Conservation (phyloP, 306 rosid genomes). For the Echinosophora koreensis region DNA sequence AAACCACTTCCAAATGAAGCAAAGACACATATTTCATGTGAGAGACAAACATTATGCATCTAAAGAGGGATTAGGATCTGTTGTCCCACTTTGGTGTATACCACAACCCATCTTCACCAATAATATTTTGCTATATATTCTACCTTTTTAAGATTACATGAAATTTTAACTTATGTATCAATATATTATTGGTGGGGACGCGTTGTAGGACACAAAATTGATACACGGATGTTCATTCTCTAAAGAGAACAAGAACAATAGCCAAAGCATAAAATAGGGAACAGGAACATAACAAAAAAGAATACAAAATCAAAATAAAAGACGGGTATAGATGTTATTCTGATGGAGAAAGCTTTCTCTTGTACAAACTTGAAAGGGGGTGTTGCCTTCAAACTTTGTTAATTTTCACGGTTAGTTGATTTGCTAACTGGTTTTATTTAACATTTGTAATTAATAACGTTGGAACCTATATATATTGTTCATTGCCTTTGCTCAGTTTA, state of each 20-base stretch:
- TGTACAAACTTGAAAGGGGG: constrained; percentile 23
- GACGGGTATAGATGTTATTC: background rate
- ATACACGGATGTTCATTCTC: background rate
- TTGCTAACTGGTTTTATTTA: background rate
- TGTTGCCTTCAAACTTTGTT: constrained; percentile 21
- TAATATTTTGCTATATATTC: too few relatives aligned
- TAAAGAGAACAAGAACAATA: background rate
- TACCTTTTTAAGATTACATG: too few relatives aligned
- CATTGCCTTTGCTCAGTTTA: background rate
- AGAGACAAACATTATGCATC: background rate
- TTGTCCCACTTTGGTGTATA: too few relatives aligned
- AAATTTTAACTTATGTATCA: too few relatives aligned
- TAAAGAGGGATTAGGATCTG: background rate
- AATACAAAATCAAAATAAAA: background rate
- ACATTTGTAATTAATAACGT: background rate
- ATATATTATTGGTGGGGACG: too few relatives aligned
- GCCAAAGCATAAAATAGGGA: background rate
- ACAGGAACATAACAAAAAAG: background rate
- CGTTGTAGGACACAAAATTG: too few relatives aligned
- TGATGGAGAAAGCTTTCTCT: background rate
- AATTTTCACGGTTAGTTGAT: background rate
- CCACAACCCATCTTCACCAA: too few relatives aligned
- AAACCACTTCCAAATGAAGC: constrained; percentile 60
- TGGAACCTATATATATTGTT: background rate
- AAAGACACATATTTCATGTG: background rate